These are phyloP conservation scores for Fusarium sp. DNA, from an alignment of 2,329 filamentous ascomycete genomes.

Conservation along the genomic window DNA sequence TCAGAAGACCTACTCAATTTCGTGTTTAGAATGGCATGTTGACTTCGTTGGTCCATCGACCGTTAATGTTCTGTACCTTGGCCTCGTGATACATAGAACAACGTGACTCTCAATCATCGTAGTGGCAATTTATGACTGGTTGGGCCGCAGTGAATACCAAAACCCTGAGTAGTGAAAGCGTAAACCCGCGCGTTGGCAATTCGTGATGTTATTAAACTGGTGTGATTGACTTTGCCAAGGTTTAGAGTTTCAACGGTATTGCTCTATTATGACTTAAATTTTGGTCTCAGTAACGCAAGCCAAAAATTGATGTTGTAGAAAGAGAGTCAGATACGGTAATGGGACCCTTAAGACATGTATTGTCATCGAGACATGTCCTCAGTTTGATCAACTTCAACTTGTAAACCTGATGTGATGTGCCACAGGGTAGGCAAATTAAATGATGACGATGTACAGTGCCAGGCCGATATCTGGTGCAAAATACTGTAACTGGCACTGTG, in stretches of 20 bases:
- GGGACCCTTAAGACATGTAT: background rate
- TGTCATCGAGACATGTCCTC: background rate
- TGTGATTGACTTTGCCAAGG: background rate
- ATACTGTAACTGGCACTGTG: conserved; percentile 11
- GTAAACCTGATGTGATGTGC: background rate
- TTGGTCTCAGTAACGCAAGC: background rate
- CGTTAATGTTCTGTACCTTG: background rate
- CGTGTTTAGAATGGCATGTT: background rate
- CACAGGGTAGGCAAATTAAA: conserved; percentile 8
- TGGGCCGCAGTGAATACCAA: background rate
- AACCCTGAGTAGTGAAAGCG: no score
- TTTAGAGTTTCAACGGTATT: background rate
- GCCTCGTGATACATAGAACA: background rate
- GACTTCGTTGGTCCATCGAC: background rate
- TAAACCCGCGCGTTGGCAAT: no score
- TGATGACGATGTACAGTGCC: background rate
- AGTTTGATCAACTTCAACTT: background rate
- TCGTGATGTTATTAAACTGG: background rate
- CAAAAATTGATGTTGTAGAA: no score
- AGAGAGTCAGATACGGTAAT: background rate
- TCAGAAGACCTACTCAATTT: background rate
- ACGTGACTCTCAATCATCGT: background rate
- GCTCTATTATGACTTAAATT: background rate
- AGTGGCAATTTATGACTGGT: no score
- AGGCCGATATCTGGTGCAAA: fast-evolving